These are phyloP conservation scores for Ogataea glucozyma DNA, from an alignment of 805 yeast species.

Conservation along the genomic window DNA sequence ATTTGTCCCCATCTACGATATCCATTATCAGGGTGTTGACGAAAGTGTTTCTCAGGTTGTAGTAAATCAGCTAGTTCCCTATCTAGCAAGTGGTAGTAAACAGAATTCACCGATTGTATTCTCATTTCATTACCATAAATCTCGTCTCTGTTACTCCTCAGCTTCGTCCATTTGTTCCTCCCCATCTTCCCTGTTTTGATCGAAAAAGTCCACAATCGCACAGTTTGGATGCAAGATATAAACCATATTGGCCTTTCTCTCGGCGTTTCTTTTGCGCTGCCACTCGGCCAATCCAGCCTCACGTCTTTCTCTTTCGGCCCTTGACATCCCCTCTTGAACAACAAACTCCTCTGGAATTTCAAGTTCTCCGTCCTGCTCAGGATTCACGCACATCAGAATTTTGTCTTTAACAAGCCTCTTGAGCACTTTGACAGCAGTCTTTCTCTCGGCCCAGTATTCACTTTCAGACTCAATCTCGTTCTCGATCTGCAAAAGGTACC, in stretches of 20 bases:
- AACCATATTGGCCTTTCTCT: slow-evolving; percentile 36
- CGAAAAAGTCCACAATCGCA: slow-evolving; percentile 69
- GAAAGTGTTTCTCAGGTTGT: too few relatives aligned
- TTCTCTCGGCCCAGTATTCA: slow-evolving; percentile 69
- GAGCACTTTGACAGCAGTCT: slow-evolving; percentile 75
- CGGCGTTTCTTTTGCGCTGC: slow-evolving; percentile 25
- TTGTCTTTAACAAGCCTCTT: slow-evolving; percentile 82
- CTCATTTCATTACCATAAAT: too few relatives aligned
- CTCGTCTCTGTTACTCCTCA: too few relatives aligned
- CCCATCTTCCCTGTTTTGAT: slow-evolving; percentile 30
- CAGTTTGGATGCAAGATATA: slow-evolving; percentile 80
- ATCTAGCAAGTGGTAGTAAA: too few relatives aligned
- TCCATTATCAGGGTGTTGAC: too few relatives aligned
- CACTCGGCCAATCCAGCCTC: slow-evolving; percentile 26
- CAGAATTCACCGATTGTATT: too few relatives aligned
- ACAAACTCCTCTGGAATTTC: slow-evolving; percentile 34
- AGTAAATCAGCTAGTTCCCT: too few relatives aligned
- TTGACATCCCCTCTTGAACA: slow-evolving; percentile 24
- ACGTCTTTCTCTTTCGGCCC: slow-evolving; percentile 28
- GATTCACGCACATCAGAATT: slow-evolving; percentile 66
- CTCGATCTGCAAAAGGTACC: slow-evolving; percentile 78
- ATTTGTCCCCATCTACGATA: too few relatives aligned
- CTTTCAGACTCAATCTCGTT: slow-evolving; percentile 66
- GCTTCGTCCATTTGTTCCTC: slow-evolving; percentile 16
- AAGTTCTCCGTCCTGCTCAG: slow-evolving; percentile 42